Base-by-base conservation (phyloP, 140 eudicot genomes). In the Bidens hawaiensis region DNA sequence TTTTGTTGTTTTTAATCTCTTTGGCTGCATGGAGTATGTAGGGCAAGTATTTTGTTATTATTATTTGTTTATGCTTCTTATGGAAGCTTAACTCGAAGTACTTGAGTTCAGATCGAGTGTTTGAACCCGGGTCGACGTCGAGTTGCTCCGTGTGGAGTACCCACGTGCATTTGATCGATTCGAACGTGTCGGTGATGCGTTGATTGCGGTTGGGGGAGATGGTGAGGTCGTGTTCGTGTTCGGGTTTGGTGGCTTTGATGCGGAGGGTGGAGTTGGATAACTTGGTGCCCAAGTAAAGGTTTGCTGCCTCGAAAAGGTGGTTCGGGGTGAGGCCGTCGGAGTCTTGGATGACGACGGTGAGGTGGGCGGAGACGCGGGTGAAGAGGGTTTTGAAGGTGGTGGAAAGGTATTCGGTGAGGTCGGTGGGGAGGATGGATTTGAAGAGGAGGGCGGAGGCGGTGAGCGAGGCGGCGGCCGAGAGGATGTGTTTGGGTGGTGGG, bases 291-390 rank as follows among this genome's bases (percentile, higher is more conserved):
- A 82, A 38, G 83, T 36, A 78, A 17, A 78, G 19, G 21, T 57
- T 63, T 33, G 83, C 59, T 42, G 83, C 73, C 2, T 82, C 68
- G 62, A 77, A 82, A 63, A 78, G 65, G 49, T 70, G 81, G 74
- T 74, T 74, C 10, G 81, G 36, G n/a, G 76, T 54, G 60, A 77
- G 79, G 74, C 83, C 87, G 14, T 77, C 72, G 73, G 53, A 78
- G 3, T 82, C 81, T 5, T 75, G 79, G 76, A 77, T 72, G 70
- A 77, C 57, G 58, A 81, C 51, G 57, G 81, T 74, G 76, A 81
- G 74, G 22, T 70, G 73, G 53, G 81, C 0, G 47, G 83, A 69
- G 25, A 77, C 11, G 54, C 69, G 62, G 46, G 26, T 26, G 75
- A 65, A 24, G 57, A 73, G 36, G 62, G 24, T 45, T 43, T 18